Base-by-base conservation (phyloP, 1,139 yeast genomes). In the Arxiozyma telluris region DNA sequence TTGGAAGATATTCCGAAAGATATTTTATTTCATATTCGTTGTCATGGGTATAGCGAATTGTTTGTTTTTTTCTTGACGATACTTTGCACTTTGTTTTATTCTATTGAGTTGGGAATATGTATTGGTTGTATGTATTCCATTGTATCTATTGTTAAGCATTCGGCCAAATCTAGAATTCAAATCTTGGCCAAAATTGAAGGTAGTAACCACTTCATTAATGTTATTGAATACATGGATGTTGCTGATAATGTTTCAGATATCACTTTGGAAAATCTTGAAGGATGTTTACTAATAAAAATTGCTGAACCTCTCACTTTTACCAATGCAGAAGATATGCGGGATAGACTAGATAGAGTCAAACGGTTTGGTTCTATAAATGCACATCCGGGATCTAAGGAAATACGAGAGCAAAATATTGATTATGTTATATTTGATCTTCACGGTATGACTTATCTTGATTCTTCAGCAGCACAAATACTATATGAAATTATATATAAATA, bases 251-350 rank as follows among this genome's bases (percentile, higher is more conserved):
- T 25, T 11, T 22, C 25, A 30, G 41, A 44, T 20, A 46, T 53
- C 2, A 50, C 52, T 23, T 47, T 43, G 20, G 50, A 51, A 8
- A 39, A 53, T 18, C 11, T 48, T 20, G 93, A 87, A 64, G 96
- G 95, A 0, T 87, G 96, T 63, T 74, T 93, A 51, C 85, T 91
- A 49, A 86, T 91, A 41, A 88, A 85, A 61, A 82, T 93, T 44
- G 95, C 98, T 0, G 98, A 93, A 65, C 97, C 98, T 1, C 73
- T 93, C 55, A 89, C 96, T 1, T 93, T 93, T 69, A 90, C 96
- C 44, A 93, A 93, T 66, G 81, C 95, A 20, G 87, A 85, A 56
- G 97, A 91, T 65, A 74, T 93, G 60, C 82, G 87, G 57, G 76
- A 84, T 50, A 74, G 98, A 34, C 74, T 93, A 53, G 78, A 82